Evolutionary conservation across 1,284 basidiomycete species (phyloP), one percentile per base, ranked within the genome.

Genomic region (Megacollybia platyphylla): DNA sequence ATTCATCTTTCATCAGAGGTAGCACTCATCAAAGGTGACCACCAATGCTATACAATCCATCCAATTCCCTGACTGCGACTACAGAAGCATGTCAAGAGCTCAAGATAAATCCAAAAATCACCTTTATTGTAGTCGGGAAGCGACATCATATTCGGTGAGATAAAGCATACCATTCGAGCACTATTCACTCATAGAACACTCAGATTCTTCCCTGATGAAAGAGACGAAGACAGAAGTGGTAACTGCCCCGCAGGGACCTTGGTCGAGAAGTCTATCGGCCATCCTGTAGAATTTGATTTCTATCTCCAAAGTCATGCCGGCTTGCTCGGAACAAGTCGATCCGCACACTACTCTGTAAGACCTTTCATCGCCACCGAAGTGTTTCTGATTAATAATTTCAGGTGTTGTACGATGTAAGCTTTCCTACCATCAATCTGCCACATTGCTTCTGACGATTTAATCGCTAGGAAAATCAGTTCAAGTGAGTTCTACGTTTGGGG

Each of bases 181-280:
- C 20, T 24, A 24, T 5, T 24, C 20, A 24, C 20, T 24, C 20
- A 2, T 24, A 24, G 20, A 24, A 24, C 20, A 5, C 20, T 24
- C 5, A 24, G 64, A 9, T 82, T 87, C 61, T 85, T 86, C 71
- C 82, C 85, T 0, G 60, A 60, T 45, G 62, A 59, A 20, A 58
- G 60, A 2, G 54, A 54, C 4, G 74, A 78, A 2, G 83, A 85
- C 50, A 65, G 63, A 46, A 78, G 71, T 48, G 84, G 82, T 2
- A 87, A 87, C 51, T 85, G 79, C 50, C 74, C 68, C 4, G 79
- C 84, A 0, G 85, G 85, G 13, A 83, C 80, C 15, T 79, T 87
- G 6, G 71, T 87, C 13, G 84, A 87, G 52, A 62, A 65, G 28
- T 79, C 80, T 7, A 70, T 87, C 18, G 68, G 71, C 1, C 79